Base-by-base conservation (phyloP, 176 grass and related monocot genomes). In the Zoysia japonica region DNA sequence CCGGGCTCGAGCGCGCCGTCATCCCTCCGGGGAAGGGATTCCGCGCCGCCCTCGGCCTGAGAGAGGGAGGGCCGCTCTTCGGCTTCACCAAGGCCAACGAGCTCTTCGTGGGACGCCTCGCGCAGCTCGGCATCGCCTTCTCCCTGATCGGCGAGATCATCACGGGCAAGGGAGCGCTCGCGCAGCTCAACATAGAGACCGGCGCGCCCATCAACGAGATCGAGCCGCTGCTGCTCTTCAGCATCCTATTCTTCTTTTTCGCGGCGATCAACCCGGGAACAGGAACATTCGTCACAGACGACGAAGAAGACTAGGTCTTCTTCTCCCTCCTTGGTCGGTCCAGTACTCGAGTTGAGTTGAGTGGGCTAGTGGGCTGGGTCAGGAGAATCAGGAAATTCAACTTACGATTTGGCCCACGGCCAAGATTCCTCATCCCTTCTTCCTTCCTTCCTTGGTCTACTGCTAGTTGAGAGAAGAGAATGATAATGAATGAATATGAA, bases 81-180 rank as follows among this genome's bases (percentile, higher is more conserved):
- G 90, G 90, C 3, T 92, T 92, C 81, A 92, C 90, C 5, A 92
- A 92, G 83, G 6, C 87, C 11, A 92, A 92, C 37, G 90, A 92
- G 84, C 90, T 92, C 50, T 92, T 92, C 52, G 90, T 92, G 0
- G 90, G 90, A 11, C 79, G 90, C 66, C 50, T 92, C 37, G 90
- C 90, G 1, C 87, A 89, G 72, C 80, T 92, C 4, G 90, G 90
- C 9, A 88, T 92, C 46, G 87, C 80, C 45, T 89, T 92, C 83
- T 92, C 90, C 43, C 66, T 92, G 11, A 92, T 92, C 49, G 90
- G 90, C 72, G 87, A 93, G 70, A 84, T 87, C 7, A 50, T 87
- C 14, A 89, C 87, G 20, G 87, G 90, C 11, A 89, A 93, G 80
- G 87, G 87, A 37, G 89, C 89, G 41, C 60, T 89, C 10, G 7